A percentile compares a stretch with the other conserved stretches of the same genome.
Conservation (phyloP, 345 rosid genomes). For the Acer saccharum region DNA sequence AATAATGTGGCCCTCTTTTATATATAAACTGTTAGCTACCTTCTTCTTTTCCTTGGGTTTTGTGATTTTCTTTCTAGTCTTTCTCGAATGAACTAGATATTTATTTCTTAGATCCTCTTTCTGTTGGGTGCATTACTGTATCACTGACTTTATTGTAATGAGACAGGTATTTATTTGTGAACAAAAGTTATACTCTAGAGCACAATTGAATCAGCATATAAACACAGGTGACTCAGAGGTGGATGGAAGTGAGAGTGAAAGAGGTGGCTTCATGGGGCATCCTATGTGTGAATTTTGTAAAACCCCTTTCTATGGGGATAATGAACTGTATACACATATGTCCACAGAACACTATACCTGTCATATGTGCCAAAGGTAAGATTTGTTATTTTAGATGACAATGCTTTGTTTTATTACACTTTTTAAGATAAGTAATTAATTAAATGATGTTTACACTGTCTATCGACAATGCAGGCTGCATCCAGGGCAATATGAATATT, state of each 20-base stretch:
- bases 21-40: not conserved
- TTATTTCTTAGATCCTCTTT: not conserved
- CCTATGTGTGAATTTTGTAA: constrained; percentile 92
- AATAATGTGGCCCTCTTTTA: not conserved
- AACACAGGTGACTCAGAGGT: constrained; percentile 89
- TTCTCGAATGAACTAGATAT: not conserved
- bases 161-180: constrained; percentile 86
- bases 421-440: not conserved
- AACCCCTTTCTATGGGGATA: constrained; percentile 90
- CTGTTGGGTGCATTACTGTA: not conserved
- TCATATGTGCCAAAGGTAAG: constrained; percentile 90
- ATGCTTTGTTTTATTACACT: not conserved
- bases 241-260: constrained; percentile 94
- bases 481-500: constrained; percentile 87
- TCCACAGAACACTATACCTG: constrained; percentile 90
- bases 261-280: constrained; percentile 96
- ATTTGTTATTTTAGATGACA: not conserved
- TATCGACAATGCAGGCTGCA: constrained; percentile 63
- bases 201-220: constrained; percentile 86
- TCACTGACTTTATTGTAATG: constrained; percentile 16
- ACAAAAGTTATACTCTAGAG: constrained; percentile 80
- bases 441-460: not conserved
- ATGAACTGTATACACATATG: constrained; percentile 90
- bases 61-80: not conserved
- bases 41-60: not conserved